Evolutionary conservation across 805 yeast species (phyloP), one percentile per base, ranked within the genome.

Genomic region (Candida krabiensis): DNA sequence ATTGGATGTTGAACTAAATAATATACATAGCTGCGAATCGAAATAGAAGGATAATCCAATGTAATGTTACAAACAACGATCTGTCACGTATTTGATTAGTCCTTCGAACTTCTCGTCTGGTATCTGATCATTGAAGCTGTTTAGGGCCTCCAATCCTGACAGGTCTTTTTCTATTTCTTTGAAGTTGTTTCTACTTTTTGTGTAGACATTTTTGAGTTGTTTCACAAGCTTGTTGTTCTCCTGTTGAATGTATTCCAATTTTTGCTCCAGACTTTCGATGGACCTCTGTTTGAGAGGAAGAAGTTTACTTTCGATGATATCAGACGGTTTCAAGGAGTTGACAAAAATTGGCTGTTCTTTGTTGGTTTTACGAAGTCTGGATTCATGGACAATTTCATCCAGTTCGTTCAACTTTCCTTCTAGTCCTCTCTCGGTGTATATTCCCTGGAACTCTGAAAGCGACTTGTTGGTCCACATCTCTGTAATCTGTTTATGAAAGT

Each of bases 381-480:
- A 79, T 9, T 55, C 58, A 21, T 61, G 58, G 11, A 77, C 65
- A 13, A 77, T 57, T 38, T 69, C 71, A 50, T 77, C 83, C 32
- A 77, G 56, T 35, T 67, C 69, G 44, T 75, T 58, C 33, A 77
- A 57, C 38, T 70, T 74, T 14, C 25, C 33, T 44, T 71, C 64
- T 17, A 77, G 52, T 24, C 68, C 64, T 12, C 75, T 41, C 38
- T 77, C 80, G 9, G 57, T 45, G 50, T 69, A 75, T 1, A 77
- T 74, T 33, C 63, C 55, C 5, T 67, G 69, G 41, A 75, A 75
- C 52, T 76, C 80, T 15, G 61, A 58, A 26, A 66, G 45, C 3
- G 75, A 63, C 29, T 61, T 68, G 14, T 50, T 50, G 33, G 61
- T 58, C 73, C 79, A 75, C 44, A 66, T 71, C 21, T 64, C 59